Conservation (phyloP, 257 asterid species). For the Pogostemon cablin region DNA sequence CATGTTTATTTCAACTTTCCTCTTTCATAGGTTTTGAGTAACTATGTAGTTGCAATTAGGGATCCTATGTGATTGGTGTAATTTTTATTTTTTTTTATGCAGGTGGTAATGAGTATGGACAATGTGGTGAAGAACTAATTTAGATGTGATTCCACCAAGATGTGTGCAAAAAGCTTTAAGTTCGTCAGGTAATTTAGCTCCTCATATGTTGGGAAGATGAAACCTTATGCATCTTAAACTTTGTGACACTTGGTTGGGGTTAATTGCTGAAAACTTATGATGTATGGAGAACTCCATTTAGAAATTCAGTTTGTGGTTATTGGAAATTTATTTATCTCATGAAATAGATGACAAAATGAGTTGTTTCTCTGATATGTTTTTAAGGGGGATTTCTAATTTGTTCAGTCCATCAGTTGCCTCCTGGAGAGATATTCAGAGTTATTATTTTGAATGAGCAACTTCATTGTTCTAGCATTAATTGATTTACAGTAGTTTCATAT, state of each 20-base stretch:
- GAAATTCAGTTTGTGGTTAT: background rate
- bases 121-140: slow-evolving; percentile 96
- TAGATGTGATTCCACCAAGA: slow-evolving; percentile 86
- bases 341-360: slow-evolving; percentile 9
- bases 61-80: slow-evolving; percentile 19
- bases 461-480: slow-evolving; percentile 14
- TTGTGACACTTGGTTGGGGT: slow-evolving; percentile 2
- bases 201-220: slow-evolving; percentile 11
- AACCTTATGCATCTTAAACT: slow-evolving; percentile 13
- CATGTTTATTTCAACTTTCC: background rate
- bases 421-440: slow-evolving; percentile 58
- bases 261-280: slow-evolving; percentile 6
- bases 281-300: slow-evolving; percentile 13
- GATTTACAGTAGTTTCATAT: background rate
- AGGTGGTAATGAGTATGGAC: slow-evolving; percentile 99
- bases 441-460: background rate
- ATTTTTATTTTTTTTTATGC: slow-evolving; percentile 25
- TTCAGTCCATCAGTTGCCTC: slow-evolving; percentile 53
- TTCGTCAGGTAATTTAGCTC: slow-evolving; percentile 72
- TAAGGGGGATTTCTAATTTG: background rate
- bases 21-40: slow-evolving; percentile 13
- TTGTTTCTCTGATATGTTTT: slow-evolving; percentile 13
- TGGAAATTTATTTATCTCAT: background rate
- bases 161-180: slow-evolving; percentile 85
- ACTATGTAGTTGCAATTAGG: background rate